Percentiles rank a stretch among this genome's conserved stretches.
Evolutionary conservation across 345 rosid species (phyloP).

Genomic region (Sisymbrium irio): DNA sequence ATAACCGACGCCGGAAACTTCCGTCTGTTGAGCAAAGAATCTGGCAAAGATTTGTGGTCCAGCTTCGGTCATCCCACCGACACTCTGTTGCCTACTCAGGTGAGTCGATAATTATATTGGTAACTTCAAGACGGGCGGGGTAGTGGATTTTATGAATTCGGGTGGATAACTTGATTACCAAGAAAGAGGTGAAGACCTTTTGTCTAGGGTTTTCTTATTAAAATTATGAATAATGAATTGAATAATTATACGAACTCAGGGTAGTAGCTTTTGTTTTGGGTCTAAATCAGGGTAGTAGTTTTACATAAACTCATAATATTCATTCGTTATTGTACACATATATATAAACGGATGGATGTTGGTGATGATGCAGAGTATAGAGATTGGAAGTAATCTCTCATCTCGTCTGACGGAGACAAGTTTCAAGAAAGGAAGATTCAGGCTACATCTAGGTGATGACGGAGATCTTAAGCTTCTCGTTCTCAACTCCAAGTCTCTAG

Average conservation of each 20-base stretch:
- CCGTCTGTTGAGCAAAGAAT: not conserved
- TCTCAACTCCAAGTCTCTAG: conserved; percentile 20
- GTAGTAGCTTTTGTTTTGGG: too few relatives aligned
- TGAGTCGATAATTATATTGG: not conserved
- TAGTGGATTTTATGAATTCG: not conserved
- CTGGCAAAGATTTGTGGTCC: conserved; percentile 38
- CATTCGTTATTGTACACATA: not conserved
- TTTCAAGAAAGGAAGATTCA: conserved; percentile 14
- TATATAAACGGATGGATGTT: too few relatives aligned
- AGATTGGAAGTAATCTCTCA: not conserved
- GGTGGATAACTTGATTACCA: too few relatives aligned
- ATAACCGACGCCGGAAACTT: not conserved
- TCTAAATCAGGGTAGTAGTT: too few relatives aligned
- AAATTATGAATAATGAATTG: too few relatives aligned
- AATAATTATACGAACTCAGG: too few relatives aligned
- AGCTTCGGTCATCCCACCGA: conserved; percentile 54
- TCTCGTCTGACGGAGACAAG: conserved; percentile 9
- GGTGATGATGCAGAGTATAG: conserved; percentile 2
- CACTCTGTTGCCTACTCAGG: conserved; percentile 51
- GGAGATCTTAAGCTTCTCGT: conserved; percentile 9
- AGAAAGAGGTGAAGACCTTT: too few relatives aligned
- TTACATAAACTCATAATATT: too few relatives aligned
- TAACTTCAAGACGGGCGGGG: not conserved
- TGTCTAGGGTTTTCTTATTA: too few relatives aligned
- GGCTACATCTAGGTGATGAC: not conserved